Evolutionary conservation across 352 stramenopile genomes (phyloP).

Genomic region (Phytophthora hibernalis): DNA sequence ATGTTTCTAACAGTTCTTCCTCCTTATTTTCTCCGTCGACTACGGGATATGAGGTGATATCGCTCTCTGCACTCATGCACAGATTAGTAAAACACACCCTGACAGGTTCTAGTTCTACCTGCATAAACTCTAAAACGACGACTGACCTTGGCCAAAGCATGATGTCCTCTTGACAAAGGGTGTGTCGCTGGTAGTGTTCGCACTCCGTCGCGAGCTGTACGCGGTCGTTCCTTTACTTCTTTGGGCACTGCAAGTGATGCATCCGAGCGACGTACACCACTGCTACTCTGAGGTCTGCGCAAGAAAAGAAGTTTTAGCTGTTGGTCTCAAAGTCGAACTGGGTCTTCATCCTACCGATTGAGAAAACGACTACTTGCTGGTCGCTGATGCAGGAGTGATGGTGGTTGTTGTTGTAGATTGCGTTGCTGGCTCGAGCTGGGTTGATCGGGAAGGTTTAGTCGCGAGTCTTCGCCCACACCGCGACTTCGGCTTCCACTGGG

Average conservation of each 20-base stretch:
- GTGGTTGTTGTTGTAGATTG: constrained; percentile 12
- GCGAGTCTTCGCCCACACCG: constrained; percentile 10
- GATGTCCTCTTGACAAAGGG: constrained; percentile 16
- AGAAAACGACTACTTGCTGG: constrained; percentile 29
- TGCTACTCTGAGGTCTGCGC: constrained; percentile 58
- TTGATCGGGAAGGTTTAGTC: constrained; percentile 1
- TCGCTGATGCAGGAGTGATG: constrained; percentile 21
- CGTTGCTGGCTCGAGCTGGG: constrained; percentile 5
- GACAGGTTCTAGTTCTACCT: not conserved
- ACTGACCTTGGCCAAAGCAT: constrained; percentile 33
- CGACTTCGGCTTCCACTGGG: not conserved
- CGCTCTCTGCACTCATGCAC: not conserved
- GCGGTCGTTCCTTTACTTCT: constrained; percentile 49
- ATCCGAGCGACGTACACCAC: constrained; percentile 47
- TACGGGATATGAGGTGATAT: constrained; percentile 8
- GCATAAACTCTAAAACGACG: not conserved
- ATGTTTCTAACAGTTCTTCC: not conserved
- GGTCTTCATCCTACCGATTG: constrained; percentile 18
- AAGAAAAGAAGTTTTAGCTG: not conserved
- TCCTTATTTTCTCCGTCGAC: not conserved
- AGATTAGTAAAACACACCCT: not conserved
- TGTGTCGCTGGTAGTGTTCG: constrained; percentile 22
- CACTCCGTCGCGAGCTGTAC: constrained; percentile 54
- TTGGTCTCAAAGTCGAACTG: too few relatives aligned
- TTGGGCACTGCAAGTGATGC: not conserved